These are phyloP conservation scores for Fusarium neocosmosporiellum DNA, from an alignment of 2,329 filamentous ascomycete genomes.

Conservation along the genomic window DNA sequence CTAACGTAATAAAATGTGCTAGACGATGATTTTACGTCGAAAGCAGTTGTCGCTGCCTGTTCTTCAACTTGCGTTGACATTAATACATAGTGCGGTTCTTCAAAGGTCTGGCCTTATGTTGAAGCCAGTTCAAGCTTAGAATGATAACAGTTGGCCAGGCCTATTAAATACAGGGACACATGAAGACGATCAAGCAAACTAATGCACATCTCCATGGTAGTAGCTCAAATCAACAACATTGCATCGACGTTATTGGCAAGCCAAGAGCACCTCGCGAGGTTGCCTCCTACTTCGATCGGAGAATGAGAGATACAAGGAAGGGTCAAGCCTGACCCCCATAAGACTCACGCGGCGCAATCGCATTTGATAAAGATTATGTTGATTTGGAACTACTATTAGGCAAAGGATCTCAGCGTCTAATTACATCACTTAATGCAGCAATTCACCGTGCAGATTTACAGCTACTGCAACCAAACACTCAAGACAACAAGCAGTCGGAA, in stretches of 20 bases:
- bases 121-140: background rate
- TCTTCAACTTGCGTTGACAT: background rate
- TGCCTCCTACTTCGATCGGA: background rate
- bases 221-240: background rate
- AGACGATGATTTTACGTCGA: background rate
- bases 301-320: background rate
- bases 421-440: conserved; percentile 28
- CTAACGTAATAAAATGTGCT: background rate
- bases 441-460: background rate
- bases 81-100: background rate
- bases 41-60: background rate
- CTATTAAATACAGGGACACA: background rate
- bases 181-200: background rate
- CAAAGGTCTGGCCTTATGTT: background rate
- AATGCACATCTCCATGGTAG: background rate
- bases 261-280: background rate
- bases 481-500: background rate
- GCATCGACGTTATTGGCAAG: background rate
- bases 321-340: background rate
- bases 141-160: background rate
- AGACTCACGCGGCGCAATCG: background rate
- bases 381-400: background rate
- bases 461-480: background rate
- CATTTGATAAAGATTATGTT: background rate
- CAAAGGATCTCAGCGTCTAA: background rate